Percentiles rank a stretch among this genome's conserved stretches.
Evolutionary conservation across 1,284 basidiomycete genomes (phyloP).

Genomic region (Ceratobasidium sp.): DNA sequence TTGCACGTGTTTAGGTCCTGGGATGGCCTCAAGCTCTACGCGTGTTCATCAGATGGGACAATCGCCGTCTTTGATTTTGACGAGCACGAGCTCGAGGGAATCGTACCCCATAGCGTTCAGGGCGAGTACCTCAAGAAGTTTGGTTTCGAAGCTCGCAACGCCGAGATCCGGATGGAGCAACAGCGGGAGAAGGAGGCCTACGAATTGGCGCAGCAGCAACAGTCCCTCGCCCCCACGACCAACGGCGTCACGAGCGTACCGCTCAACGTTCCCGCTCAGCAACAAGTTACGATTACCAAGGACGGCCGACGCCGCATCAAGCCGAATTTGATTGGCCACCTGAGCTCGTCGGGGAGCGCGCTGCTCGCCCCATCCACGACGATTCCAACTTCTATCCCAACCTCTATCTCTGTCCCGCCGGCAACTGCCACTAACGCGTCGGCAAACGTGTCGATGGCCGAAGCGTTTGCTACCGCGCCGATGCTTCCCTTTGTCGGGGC

Average conservation of each 20-base stretch:
- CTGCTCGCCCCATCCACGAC: conserved; percentile 7
- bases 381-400: conserved; percentile 7
- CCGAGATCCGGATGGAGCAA: conserved; percentile 39
- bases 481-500: conserved; percentile 1
- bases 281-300: conserved; percentile 38
- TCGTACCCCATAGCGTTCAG: conserved; percentile 79
- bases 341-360: conserved; percentile 28
- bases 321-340: conserved; percentile 37
- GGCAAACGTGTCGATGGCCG: conserved; percentile 13
- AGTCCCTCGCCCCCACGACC: conserved; percentile 2
- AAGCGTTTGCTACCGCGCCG: conserved; percentile 21
- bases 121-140: conserved; percentile 83
- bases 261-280: conserved; percentile 38
- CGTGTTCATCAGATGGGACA: conserved; percentile 95
- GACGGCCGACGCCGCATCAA: conserved; percentile 38
- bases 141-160: conserved; percentile 62
- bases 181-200: conserved; percentile 28
- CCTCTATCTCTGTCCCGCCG: conserved; percentile 25
- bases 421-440: background rate
- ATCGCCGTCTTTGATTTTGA: conserved; percentile 90
- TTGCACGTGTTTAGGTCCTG: conserved; percentile 71
- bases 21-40: conserved; percentile 92
- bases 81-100: conserved; percentile 81
- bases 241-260: background rate
- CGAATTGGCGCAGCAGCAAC: conserved; percentile 17